Evolutionary conservation across 139 green algal species (phyloP), one percentile per base, ranked within the genome.

Genomic region (Micractinium sp.): DNA sequence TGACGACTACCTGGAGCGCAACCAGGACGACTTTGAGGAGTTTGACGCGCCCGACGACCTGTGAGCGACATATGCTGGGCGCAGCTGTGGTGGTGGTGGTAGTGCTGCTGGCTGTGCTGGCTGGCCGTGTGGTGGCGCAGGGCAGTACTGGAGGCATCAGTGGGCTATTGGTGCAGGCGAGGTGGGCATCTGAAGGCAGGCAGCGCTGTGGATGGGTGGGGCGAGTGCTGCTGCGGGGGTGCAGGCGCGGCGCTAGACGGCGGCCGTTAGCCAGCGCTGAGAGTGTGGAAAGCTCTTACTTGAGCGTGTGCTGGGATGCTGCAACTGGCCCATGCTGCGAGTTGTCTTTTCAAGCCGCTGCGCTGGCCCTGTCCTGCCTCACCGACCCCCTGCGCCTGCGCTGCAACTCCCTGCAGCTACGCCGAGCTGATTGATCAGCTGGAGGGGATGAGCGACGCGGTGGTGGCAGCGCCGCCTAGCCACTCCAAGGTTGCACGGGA

Each of bases 1-100:
- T 82, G 98, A 99, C 27, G 95, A 97, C 90, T 99, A 98, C 91
- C 38, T 98, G 33, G 95, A 96, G 56, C 90, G 95, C 60, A 96
- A 94, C 86, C 92, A 96, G 89, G 95, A 98, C 3, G 92, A 94
- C 87, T 96, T 94, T 93, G 95, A 98, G 33, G 95, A 96, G 71
- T 97, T 95, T 92, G 81, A 84, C 88, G 41, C 66, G n/a, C 91
- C 91, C n/a, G 91, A 93, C 82, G 91, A 93, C 78, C 41, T 91
- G 85, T 93, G 86, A 73, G 81, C 66, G 9, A 9, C 47, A 5
- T n/a, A n/a, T 56, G 47, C 13, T 76, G 9, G 23, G 1, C 3
- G 47, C 29, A 31, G 53, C 38, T 23, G 36, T 0, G 19, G 36
- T 0, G 19, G 15, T 86, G 81, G 0, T 56, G 79, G 39, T 41